Conservation (phyloP, 495 filamentous ascomycete species). For the Ramalina intermedia region DNA sequence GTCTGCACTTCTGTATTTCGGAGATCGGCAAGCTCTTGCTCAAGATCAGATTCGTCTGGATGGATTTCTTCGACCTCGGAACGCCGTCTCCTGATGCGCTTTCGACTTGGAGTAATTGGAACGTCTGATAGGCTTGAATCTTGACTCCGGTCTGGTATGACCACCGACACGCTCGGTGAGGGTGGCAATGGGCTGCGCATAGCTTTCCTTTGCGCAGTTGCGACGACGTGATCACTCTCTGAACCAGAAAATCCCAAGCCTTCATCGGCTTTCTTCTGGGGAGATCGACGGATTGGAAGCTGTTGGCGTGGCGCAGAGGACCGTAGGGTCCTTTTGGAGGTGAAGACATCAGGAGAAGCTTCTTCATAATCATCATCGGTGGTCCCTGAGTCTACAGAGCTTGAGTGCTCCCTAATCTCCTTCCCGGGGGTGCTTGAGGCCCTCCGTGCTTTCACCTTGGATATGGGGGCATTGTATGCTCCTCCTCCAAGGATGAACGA, state of each 20-base stretch:
- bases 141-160: constrained; percentile 9
- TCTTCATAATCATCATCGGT: background rate
- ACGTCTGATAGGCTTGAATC: constrained; percentile 19
- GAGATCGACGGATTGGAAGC: background rate
- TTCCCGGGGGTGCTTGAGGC: background rate
- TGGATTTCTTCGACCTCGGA: constrained; percentile 18
- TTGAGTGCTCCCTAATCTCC: background rate
- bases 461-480: background rate
- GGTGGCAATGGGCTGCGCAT: background rate
- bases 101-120: constrained; percentile 14
- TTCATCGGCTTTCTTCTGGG: background rate
- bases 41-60: constrained; percentile 19
- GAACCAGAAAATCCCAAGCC: background rate
- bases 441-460: background rate
- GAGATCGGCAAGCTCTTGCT: constrained; percentile 32
- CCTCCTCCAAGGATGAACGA: background rate
- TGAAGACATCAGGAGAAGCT: background rate
- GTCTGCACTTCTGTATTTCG: constrained; percentile 30
- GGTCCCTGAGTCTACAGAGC: background rate
- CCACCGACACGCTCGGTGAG: background rate
- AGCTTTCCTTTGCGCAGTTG: background rate
- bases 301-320: background rate
- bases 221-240: background rate
- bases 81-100: constrained; percentile 10
- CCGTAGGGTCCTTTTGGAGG: background rate